Base-by-base conservation (phyloP, 2,329 filamentous ascomycete genomes). In the Mariannaea sp. region DNA sequence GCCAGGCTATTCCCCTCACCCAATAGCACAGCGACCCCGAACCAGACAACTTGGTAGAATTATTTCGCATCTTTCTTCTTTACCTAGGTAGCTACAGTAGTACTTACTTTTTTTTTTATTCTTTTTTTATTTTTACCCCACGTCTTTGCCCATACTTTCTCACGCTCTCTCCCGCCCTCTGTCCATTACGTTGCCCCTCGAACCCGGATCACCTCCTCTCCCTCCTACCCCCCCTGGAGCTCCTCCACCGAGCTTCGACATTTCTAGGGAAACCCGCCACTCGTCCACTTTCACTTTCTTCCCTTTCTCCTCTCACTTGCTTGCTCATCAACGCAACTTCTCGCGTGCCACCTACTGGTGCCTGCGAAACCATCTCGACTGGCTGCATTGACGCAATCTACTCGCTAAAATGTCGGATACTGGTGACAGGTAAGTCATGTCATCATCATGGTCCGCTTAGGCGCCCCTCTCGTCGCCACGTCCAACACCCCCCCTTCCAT, bases 361-460 rank as follows among this genome's bases (percentile, higher is more conserved):
- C 35, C 33, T 13, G 36, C 26, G 13, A 10, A 36, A 38, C 32
- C 14, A 16, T 33, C 32, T 35, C 29, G 14, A 24, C 38, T 42
- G 36, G 49, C 19, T 40, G 41, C 36, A 33, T 45, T 17, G 19
- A 17, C 27, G 6, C 22, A 32, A 22, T 26, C 27, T 22, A 14
- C 26, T 26, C 41, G 50, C 55, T 53, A 59, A 57, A 43, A 65
- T 65, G 63, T 63, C 61, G 61, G 63, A 65, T 45, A 47, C 56
- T 50, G 63, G 63, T 17, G 63, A 63, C 20, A 58, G 61, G 63
- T 65, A 54, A 61, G 63, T 54, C 36, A 29, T 19, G 10, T n/a
- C 20, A 41, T 32, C 27, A 30, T 45, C 32, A 36, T 8, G 14
- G 12, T 32, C 33, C 44, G 17, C 44, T 30, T 29, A 24, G n/a